Conservation (phyloP, 768 basidiomycete species). For the Sistotremastrum suecicum region DNA sequence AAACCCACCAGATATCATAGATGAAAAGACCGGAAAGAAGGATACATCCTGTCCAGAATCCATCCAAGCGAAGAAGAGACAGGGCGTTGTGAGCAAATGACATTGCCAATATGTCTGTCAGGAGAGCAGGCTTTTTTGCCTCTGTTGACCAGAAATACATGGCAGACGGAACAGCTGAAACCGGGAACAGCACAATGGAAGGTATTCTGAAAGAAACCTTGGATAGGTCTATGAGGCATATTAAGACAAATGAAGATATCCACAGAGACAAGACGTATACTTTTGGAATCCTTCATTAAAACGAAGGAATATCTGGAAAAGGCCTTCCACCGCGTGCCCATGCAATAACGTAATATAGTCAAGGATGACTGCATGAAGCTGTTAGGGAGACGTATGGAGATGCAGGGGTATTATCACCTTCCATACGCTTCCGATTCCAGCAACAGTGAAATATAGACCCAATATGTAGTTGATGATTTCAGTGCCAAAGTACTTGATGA, state of each 20-base stretch:
- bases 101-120: constrained; percentile 63
- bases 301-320: constrained; percentile 12
- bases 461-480: constrained; percentile 76
- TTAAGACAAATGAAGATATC: constrained; percentile 33
- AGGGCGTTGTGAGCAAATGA: constrained; percentile 76
- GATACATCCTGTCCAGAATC: constrained; percentile 75
- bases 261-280: constrained; percentile 30
- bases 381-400: neutral
- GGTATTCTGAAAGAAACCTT: constrained; percentile 42
- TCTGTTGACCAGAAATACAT: constrained; percentile 38
- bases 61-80: constrained; percentile 70
- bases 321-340: constrained; percentile 2
- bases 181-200: constrained; percentile 38
- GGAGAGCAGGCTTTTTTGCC: constrained; percentile 43
- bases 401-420: constrained; percentile 29
- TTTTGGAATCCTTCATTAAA: constrained; percentile 18
- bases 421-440: constrained; percentile 55
- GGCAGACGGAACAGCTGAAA: constrained; percentile 49
- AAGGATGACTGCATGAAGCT: neutral
- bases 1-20: constrained; percentile 95
- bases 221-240: constrained; percentile 4
- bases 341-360: constrained; percentile 13
- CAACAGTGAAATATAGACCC: constrained; percentile 58
- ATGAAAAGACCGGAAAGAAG: constrained; percentile 76
- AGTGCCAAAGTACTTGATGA: constrained; percentile 63